Base-by-base conservation (phyloP, 2,329 filamentous ascomycete species). In the Ascochyta lentis region DNA sequence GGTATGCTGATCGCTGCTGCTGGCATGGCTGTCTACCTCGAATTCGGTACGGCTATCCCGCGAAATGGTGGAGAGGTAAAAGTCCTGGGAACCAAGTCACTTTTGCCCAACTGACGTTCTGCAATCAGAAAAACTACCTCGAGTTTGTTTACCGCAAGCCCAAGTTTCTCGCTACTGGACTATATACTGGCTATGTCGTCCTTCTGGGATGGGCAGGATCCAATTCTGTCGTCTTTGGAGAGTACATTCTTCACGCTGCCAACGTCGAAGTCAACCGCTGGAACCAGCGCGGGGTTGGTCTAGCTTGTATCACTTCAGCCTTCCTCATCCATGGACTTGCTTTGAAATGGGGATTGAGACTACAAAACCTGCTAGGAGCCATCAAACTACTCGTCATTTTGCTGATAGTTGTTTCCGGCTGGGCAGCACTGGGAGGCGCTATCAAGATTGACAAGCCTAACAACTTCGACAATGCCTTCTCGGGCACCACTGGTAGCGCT, bases 201-300 rank as follows among this genome's bases (percentile, higher is more conserved):
- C 79, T 89, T 1, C 81, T 89, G 27, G 71, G 76, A 12, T 89
- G 86, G 85, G 85, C 86, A 0, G 84, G 84, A 6, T 84, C 84
- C 13, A 90, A 90, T 72, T 88, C 84, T 0, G 84, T 90, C 59
- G 82, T 89, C 35, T 89, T 90, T 60, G 87, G 87, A 56, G 86
- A 89, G 69, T 90, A 90, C 72, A 85, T 90, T 53, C 80, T 90
- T 2, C 81, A 87, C 66, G 88, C 87, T 8, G 84, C 87, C 10
- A 77, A 85, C 12, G 80, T 85, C 22, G 83, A 89, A 60, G 84
- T 87, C 23, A 81, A 78, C 44, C 79, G 86, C 22, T 89, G 86
- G 86, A 89, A 89, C 71, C 85, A 89, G 75, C 81, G 88, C 35
- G 86, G 81, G 39, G 78, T 90, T 16, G 88, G 86, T 29, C 75